phyloP scores from a whole-genome alignment of 345 rosid species.

The Hevea brasiliensis region DNA sequence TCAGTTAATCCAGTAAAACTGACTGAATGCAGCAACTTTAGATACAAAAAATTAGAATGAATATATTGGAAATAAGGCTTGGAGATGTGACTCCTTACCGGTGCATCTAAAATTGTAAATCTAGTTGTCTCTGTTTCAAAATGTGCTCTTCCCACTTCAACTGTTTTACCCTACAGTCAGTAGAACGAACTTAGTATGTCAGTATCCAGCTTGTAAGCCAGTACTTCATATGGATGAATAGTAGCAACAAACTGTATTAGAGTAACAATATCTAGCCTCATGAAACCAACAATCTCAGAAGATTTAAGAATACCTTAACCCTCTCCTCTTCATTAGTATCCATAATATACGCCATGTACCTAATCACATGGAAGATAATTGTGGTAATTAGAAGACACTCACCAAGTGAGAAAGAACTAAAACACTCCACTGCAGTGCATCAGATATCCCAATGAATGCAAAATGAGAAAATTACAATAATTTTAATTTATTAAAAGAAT shows the following conservation, averaged over 20 bases:
- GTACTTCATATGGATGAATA: too few species aligned
- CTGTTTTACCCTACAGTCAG: constrained; percentile 80
- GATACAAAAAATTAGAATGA: background rate
- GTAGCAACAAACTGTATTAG: background rate
- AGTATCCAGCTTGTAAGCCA: background rate
- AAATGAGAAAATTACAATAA: too few species aligned
- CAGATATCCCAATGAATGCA: too few species aligned
- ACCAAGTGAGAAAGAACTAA: background rate
- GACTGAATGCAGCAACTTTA: background rate
- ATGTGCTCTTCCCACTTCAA: constrained; percentile 99
- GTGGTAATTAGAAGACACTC: background rate
- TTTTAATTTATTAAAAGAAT: too few species aligned
- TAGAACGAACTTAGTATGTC: background rate
- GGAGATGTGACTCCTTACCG: constrained; percentile 48
- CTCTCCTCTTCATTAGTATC: constrained; percentile 99
- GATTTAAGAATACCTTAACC: constrained; percentile 50
- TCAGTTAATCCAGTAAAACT: background rate
- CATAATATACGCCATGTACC: constrained; percentile 99
- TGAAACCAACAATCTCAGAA: background rate
- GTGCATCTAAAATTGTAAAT: constrained; percentile 98
- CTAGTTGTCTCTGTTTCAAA: constrained; percentile 93
- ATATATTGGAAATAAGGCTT: background rate
- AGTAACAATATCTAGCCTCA: background rate
- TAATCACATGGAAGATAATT: constrained; percentile 30
- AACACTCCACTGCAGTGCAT: background rate